A percentile compares a stretch with the other conserved stretches of the same genome.
These are phyloP conservation scores for Cicer pinnatifidum DNA, from an alignment of 306 rosid genomes.

Conservation along the genomic window DNA sequence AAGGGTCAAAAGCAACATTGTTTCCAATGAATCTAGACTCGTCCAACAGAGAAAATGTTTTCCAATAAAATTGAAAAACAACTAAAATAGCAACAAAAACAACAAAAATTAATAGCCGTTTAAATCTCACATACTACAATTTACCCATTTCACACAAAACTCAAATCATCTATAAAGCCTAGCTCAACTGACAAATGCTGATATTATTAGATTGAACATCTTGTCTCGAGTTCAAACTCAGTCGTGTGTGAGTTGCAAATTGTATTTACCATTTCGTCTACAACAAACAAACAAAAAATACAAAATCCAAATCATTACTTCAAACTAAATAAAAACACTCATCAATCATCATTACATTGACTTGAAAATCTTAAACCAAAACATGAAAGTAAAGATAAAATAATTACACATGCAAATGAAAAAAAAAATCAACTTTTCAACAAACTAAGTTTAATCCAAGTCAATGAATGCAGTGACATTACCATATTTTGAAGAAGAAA, in stretches of 20 bases:
- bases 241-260: too few relatives aligned
- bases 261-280: too few relatives aligned
- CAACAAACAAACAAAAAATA: neutral
- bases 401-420: too few relatives aligned
- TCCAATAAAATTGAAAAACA: slow-evolving; percentile 49
- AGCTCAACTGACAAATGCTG: too few relatives aligned
- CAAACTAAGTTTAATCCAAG: neutral
- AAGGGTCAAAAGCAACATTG: slow-evolving; percentile 45
- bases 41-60: slow-evolving; percentile 35
- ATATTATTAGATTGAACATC: too few relatives aligned
- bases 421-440: neutral
- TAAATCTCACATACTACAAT: slow-evolving; percentile 4
- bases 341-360: neutral
- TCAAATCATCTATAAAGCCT: neutral
- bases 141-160: slow-evolving; percentile 41
- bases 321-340: slow-evolving; percentile 5
- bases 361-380: neutral
- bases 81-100: slow-evolving; percentile 32
- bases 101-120: slow-evolving; percentile 32
- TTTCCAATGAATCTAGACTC: slow-evolving; percentile 25
- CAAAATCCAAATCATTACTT: slow-evolving; percentile 21
- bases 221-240: too few relatives aligned
- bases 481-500: neutral
- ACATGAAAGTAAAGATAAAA: neutral
- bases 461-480: neutral